phyloP scores from a whole-genome alignment of 176 grass and related monocot genomes.

The Alloteropsis semialata region DNA sequence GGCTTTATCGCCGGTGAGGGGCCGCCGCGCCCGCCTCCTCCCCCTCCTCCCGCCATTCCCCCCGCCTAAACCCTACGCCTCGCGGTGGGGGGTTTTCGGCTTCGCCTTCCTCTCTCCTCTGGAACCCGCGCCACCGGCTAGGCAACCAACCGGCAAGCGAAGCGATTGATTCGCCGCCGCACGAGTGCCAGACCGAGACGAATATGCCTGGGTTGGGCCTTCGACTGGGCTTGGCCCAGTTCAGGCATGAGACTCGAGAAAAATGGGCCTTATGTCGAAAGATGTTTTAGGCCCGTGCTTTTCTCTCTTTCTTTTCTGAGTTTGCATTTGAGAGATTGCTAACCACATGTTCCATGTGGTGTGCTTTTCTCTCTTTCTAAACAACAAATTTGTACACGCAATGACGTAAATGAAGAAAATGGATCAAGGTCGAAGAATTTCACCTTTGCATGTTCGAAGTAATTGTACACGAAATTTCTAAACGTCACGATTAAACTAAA shows the following conservation, averaged over 20 bases:
- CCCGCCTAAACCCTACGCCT: slow-evolving; percentile 21
- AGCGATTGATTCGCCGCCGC: not conserved
- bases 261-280: not conserved
- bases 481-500: too few species aligned
- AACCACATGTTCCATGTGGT: too few species aligned
- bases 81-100: not conserved
- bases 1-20: slow-evolving; percentile 70
- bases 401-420: too few species aligned
- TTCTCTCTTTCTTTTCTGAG: too few species aligned
- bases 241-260: not conserved
- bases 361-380: too few species aligned
- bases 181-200: not conserved
- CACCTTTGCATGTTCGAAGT: too few species aligned
- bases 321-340: too few species aligned
- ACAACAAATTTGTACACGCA: too few species aligned
- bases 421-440: too few species aligned
- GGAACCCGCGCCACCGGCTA: not conserved
- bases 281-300: not conserved
- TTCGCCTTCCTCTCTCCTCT: not conserved
- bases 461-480: too few species aligned
- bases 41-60: slow-evolving; percentile 23
- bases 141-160: too few species aligned
- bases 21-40: slow-evolving; percentile 4
- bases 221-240: not conserved
- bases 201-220: not conserved